phyloP scores from a whole-genome alignment of 2,329 filamentous ascomycete species.

The Mollisia scopiformis region DNA sequence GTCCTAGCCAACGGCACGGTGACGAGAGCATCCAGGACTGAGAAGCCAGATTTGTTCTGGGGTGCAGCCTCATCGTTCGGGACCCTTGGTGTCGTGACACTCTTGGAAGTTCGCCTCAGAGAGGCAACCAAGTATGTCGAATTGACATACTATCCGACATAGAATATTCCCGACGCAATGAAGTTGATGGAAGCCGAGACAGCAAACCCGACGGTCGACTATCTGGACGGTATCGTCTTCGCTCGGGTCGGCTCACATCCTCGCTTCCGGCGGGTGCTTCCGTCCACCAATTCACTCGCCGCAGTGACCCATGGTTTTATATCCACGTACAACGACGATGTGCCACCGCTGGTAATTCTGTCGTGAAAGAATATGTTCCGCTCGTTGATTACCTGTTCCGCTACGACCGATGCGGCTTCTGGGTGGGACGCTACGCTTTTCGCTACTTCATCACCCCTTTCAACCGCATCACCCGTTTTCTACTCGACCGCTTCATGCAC shows the following conservation, averaged over 20 bases:
- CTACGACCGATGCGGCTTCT: neutral
- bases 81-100: neutral
- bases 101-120: neutral
- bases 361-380: neutral
- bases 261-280: too few relatives aligned
- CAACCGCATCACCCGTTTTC: slow-evolving; percentile 50
- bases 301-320: neutral
- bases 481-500: slow-evolving; percentile 61
- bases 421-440: neutral
- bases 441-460: neutral
- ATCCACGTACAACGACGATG: neutral
- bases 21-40: slow-evolving; percentile 46
- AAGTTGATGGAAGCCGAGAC: neutral
- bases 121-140: neutral
- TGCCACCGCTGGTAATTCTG: too few relatives aligned
- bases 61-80: neutral
- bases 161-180: neutral
- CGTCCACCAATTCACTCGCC: neutral
- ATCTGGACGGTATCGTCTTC: neutral
- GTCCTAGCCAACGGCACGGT: slow-evolving; percentile 60
- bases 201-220: neutral
- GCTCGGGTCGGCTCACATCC: too few relatives aligned
- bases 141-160: neutral
- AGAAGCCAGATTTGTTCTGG: slow-evolving; percentile 35
- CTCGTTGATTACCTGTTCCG: neutral